Evolutionary conservation across 345 rosid species (phyloP), one percentile per base, ranked within the genome.

Genomic region (Xanthoceras sorbifolium): DNA sequence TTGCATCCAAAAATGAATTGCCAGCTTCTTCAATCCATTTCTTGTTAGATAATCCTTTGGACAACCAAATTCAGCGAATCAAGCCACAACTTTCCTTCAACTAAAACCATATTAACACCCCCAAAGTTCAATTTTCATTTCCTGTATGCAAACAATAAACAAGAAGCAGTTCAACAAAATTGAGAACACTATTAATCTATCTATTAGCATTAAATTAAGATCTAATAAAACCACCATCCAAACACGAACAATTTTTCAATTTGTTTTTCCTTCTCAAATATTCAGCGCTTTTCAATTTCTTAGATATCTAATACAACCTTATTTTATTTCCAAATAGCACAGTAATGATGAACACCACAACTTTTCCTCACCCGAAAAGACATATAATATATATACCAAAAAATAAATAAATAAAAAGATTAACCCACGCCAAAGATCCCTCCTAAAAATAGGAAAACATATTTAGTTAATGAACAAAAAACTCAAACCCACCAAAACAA

Each of bases 1-100:
- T 92, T 86, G 89, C 82, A 78, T 61, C 82, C 82, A 74, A 84
- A 31, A 74, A 63, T 65, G 87, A 82, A 85, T 77, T 73, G 84
- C 80, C 28, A 18, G 65, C 23, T 73, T 67, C 73, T 79, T 86
- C 87, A 86, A 76, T 83, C 87, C 91, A 86, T 88, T n/a, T 55
- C 62, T 50, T 31, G n/a, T 7, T 31, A 63, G 46, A 23, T 59
- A 40, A 71, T 69, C 44, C 9, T 25, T 55, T 34, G 52, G 42
- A 32, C 76, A 69, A 74, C 84, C 34, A 42, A 42, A 42, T 42
- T 42, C 59, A 25, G 20, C 42, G 25, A 65, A 29, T 2, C 65
- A 54, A 32, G 18, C 25, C 22, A 25, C 44, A 68, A 63, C 55
- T 73, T 42, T 64, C 42, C 77, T 61, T 76, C 46, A 74, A 69